Base-by-base conservation (phyloP, 495 filamentous ascomycete genomes). In the Daldinia vernicosa region DNA sequence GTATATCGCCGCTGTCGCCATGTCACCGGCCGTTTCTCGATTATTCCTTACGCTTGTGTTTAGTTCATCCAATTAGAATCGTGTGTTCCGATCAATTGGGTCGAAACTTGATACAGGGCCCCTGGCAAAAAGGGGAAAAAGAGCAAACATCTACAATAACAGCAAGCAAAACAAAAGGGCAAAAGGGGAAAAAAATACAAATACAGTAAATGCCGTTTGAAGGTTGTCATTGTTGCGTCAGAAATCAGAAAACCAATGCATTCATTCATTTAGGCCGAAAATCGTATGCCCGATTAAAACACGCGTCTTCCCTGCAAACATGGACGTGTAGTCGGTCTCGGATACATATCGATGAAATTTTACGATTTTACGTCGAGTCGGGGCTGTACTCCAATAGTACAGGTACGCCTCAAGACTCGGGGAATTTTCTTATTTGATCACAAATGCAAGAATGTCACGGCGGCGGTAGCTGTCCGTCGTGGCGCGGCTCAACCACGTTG, bases 401-500 rank as follows among this genome's bases (percentile, higher is more conserved):
- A 70, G 22, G 68, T 64, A 62, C 68, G 68, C 63, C 63, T 66
- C 53, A 58, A 66, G 66, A 66, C 61, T 69, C 66, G 66, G 70
- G 56, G 61, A 60, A 59, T 72, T 72, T 69, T 73, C 58, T 28
- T 58, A 64, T 66, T 66, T 69, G 70, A 65, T 17, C 70, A 72
- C 65, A 65, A 62, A 61, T 66, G 64, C 55, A 37, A 64, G 56
- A 54, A 60, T 47, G 53, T 57, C 60, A 58, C 66, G 62, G 52
- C 61, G 47, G 66, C 70, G 52, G 70, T 45, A 73, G 57, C 28
- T 69, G 66, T 54, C 70, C 70, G 66, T 74, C 60, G 71, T 74
- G 71, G 67, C 71, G 67, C 71, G 67, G 67, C 66, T 73, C 71
- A 70, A 67, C 71, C 71, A 66, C 67, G 67, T 70, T 64, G 71